Conservation (phyloP, 495 filamentous ascomycete genomes). For the Neurospora sp. region DNA sequence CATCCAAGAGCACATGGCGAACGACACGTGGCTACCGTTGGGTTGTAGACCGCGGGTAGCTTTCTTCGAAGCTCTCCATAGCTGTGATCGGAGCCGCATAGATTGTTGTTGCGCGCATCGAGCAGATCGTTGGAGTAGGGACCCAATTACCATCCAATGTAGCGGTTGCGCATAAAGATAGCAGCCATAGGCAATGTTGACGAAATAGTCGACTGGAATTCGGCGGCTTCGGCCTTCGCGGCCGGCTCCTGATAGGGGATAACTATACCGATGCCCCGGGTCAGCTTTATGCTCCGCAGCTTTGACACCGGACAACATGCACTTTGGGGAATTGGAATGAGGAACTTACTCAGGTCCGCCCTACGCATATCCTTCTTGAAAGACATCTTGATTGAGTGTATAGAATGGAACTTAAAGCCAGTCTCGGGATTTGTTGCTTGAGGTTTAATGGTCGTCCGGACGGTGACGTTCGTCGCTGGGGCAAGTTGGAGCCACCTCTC, state of each 20-base stretch:
- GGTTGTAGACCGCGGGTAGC: neutral
- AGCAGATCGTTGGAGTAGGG: neutral
- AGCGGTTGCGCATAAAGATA: slow-evolving; percentile 86
- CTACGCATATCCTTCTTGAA: slow-evolving; percentile 79
- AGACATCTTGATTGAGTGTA: slow-evolving; percentile 41
- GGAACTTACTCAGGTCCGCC: slow-evolving; percentile 62
- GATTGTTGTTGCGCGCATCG: neutral
- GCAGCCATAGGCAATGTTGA: slow-evolving; percentile 90
- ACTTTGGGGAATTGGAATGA: slow-evolving; percentile 42
- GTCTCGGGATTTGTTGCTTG: neutral
- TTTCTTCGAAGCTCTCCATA: neutral
- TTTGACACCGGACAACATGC: slow-evolving; percentile 70
- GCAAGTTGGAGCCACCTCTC: neutral
- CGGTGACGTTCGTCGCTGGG: neutral
- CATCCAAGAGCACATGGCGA: neutral
- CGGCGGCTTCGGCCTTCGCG: slow-evolving; percentile 33
- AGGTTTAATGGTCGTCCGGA: neutral
- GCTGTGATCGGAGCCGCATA: neutral
- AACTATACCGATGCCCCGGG: slow-evolving; percentile 28
- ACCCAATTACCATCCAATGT: slow-evolving; percentile 65
- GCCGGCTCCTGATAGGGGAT: slow-evolving; percentile 41
- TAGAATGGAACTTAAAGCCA: neutral
- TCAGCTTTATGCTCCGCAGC: neutral
- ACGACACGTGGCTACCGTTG: neutral
- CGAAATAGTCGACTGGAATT: slow-evolving; percentile 56